Evolutionary conservation across 2,329 filamentous ascomycete species (phyloP).

Genomic region (Diaporthe citriasiana): DNA sequence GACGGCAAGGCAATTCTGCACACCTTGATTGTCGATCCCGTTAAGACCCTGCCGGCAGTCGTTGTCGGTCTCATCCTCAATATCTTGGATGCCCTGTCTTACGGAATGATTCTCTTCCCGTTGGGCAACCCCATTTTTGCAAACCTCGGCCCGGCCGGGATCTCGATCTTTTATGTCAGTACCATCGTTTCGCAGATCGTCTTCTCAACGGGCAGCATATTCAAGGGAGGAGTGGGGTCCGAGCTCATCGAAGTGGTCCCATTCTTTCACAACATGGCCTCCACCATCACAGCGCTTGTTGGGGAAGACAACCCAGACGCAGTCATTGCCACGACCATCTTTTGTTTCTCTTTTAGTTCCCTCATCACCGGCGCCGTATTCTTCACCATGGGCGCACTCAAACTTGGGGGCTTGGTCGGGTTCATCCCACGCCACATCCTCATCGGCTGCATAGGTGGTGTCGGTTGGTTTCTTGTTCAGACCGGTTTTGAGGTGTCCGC

Average conservation of each 20-base stretch:
- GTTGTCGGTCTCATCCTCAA: slow-evolving; percentile 91
- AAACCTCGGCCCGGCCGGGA: slow-evolving; percentile 89
- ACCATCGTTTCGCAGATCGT: slow-evolving; percentile 94
- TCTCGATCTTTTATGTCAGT: slow-evolving; percentile 99
- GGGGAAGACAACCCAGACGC: slow-evolving; percentile 86
- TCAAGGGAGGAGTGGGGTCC: slow-evolving; percentile 91
- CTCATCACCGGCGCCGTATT: slow-evolving; percentile 93
- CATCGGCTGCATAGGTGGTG: slow-evolving; percentile 96
- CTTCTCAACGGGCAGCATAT: slow-evolving; percentile 89
- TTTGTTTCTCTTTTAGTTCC: slow-evolving; percentile 90
- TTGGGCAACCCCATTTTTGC: slow-evolving; percentile 89
- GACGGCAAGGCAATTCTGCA: slow-evolving; percentile 75
- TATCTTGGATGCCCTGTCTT: slow-evolving; percentile 93
- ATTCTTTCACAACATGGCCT: slow-evolving; percentile 99
- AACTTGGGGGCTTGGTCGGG: slow-evolving; percentile 91
- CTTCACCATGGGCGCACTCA: slow-evolving; percentile 89
- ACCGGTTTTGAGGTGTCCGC: slow-evolving; percentile 96
- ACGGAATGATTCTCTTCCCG: slow-evolving; percentile 97
- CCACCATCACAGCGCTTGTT: slow-evolving; percentile 83
- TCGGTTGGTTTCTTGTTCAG: slow-evolving; percentile 92
- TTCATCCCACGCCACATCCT: slow-evolving; percentile 98
- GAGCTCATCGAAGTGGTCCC: slow-evolving; percentile 99
- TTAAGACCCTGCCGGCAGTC: slow-evolving; percentile 84
- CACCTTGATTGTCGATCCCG: slow-evolving; percentile 74
- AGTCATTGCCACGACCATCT: slow-evolving; percentile 93